Conservation (phyloP, 345 rosid genomes). For the Orychophragmus violaceus region DNA sequence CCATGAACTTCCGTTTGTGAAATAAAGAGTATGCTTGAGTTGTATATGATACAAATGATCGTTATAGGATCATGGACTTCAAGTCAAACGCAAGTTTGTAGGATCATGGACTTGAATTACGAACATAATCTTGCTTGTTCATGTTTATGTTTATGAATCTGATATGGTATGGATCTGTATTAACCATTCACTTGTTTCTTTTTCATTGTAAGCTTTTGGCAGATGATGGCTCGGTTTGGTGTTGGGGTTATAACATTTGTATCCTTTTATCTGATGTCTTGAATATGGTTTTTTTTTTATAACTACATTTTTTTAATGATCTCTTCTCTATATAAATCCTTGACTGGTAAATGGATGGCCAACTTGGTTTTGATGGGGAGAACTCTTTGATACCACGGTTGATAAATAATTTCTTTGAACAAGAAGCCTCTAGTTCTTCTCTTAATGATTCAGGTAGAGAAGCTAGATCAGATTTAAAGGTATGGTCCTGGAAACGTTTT, state of each 20-base stretch:
- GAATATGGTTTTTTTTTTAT: not conserved
- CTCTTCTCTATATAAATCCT: slow-evolving; percentile 34
- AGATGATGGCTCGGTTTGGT: slow-evolving; percentile 94
- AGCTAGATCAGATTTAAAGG: slow-evolving; percentile 43
- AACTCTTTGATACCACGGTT: slow-evolving; percentile 47
- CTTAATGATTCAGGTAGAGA: slow-evolving; percentile 31
- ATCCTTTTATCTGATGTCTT: slow-evolving; percentile 42
- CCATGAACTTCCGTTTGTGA: not conserved
- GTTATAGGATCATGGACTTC: too few species aligned
- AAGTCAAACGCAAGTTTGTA: too few species aligned
- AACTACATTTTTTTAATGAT: not conserved
- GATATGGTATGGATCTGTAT: not conserved
- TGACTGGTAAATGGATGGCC: slow-evolving; percentile 76
- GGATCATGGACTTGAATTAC: not conserved
- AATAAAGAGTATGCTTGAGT: not conserved
- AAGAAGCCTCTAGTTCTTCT: slow-evolving; percentile 31
- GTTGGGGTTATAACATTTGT: slow-evolving; percentile 92
- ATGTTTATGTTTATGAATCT: not conserved
- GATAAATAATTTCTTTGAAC: slow-evolving; percentile 37
- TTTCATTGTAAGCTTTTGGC: slow-evolving; percentile 35
- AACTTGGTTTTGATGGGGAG: slow-evolving; percentile 66
- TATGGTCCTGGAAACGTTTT: slow-evolving; percentile 20
- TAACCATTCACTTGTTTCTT: slow-evolving; percentile 19
- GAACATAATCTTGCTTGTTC: not conserved
- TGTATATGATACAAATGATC: not conserved